Percentiles rank a stretch among this genome's conserved stretches.
Evolutionary conservation across 2,329 filamentous ascomycete species (phyloP).

Genomic region (Sporothrix schenckii): DNA sequence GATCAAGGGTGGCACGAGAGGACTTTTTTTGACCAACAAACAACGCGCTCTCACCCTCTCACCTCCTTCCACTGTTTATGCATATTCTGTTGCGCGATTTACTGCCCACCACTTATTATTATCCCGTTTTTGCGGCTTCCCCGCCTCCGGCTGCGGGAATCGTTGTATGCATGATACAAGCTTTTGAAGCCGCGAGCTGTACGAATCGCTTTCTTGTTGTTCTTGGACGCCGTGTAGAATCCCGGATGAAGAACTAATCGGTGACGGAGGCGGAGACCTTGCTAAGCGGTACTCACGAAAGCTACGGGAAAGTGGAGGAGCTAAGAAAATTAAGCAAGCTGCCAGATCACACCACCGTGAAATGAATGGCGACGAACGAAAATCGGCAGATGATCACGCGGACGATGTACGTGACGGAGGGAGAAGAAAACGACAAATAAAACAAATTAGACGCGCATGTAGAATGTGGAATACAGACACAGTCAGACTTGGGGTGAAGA

Average conservation of each 20-base stretch:
- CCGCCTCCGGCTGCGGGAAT: no score
- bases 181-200: no score
- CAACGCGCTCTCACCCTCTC: not conserved
- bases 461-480: not conserved
- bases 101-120: not conserved
- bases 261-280: not conserved
- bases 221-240: no score
- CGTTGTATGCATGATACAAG: no score
- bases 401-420: not conserved
- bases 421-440: not conserved
- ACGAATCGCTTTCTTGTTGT: no score
- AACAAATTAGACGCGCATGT: not conserved
- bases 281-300: not conserved
- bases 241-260: not conserved
- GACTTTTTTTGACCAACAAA: not conserved
- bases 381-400: conserved; percentile 2
- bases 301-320: not conserved
- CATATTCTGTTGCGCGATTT: conserved; percentile 19
- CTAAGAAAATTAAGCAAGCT: not conserved
- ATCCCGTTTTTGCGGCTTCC: not conserved
- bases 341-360: not conserved
- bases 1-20: not conserved
- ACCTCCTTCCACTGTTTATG: not conserved
- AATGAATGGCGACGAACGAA: not conserved
- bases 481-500: not conserved